Base-by-base conservation (phyloP, 768 basidiomycete genomes). In the Rickenella mellea region DNA sequence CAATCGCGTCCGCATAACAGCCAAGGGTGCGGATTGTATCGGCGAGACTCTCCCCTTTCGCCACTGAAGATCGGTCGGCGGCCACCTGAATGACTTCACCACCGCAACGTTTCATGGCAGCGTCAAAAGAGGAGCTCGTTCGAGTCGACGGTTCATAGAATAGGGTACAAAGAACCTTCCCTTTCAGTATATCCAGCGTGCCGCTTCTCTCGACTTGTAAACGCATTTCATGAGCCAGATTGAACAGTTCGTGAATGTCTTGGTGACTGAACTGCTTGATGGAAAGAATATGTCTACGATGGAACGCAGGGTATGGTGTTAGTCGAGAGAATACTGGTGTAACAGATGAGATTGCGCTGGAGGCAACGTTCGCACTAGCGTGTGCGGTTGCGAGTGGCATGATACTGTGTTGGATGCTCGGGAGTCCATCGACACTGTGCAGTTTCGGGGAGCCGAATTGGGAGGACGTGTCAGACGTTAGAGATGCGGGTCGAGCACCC, bases 91-190 rank as follows among this genome's bases (percentile, higher is more conserved):
- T 81, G 28, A 97, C 94, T 54, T 93, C 80, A 15, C 96, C 96
- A 21, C 96, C 96, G 54, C 91, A 91, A 39, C 96, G 79, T 61
- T 96, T 94, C 96, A 98, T 99, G 9, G 96, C 96, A 2, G 94
- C 84, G 57, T 99, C 94, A 54, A 99, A 99, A 7, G 94, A 97
- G 4, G 85, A 74, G 48, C 88, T 91, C 3, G 96, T 99, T 26
- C 96, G 75, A 2, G 96, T 99, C 2, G 92, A 96, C 1, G 94
- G 88, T 59, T 99, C 96, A 60, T 91, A 99, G 72, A 99, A 99
- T 27, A 93, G 59, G 17, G 81, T 92, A 57, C 84, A 90, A 5
- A 99, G 73, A 1, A 99, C 82, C 46, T 83, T 87, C 27, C 94
- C 94, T 49, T 83, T 86, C 33, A 98, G 70, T 44, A 96, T 78